phyloP scores from a whole-genome alignment of 2,329 filamentous ascomycete genomes.

The Sporothrix inflata region DNA sequence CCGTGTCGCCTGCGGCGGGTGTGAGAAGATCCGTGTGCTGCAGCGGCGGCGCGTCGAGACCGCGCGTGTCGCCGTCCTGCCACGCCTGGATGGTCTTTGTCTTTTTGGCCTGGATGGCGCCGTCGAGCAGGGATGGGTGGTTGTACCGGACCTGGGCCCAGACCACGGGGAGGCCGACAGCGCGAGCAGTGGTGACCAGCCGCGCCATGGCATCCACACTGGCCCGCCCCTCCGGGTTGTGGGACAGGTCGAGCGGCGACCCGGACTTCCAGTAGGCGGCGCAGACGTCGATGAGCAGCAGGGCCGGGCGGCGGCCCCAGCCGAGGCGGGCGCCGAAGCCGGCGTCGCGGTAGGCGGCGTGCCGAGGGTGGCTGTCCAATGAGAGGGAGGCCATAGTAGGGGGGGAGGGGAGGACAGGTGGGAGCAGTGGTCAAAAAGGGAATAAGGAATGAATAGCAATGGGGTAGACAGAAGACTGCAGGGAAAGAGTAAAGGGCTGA shows the following conservation, averaged over 20 bases:
- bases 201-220: conserved; percentile 45
- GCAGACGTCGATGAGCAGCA: conserved; percentile 53
- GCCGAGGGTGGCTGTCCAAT: conserved; percentile 22
- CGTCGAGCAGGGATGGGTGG: conserved; percentile 49
- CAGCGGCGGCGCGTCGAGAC: conserved; percentile 42
- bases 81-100: conserved; percentile 47
- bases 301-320: conserved; percentile 48
- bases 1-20: conserved; percentile 41
- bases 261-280: conserved; percentile 49
- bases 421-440: no score
- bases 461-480: not conserved
- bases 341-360: conserved; percentile 38
- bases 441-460: not conserved
- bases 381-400: not conserved
- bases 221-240: conserved; percentile 42
- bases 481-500: not conserved
- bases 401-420: no score
- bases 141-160: conserved; percentile 50
- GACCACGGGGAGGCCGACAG: conserved; percentile 44
- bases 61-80: conserved; percentile 46
- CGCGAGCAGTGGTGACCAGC: conserved; percentile 47
- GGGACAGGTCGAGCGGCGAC: conserved; percentile 47
- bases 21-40: conserved; percentile 42
- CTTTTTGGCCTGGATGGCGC: conserved; percentile 48
- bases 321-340: conserved; percentile 49